Base-by-base conservation (phyloP, 1,284 basidiomycete species). In the Tylopilus sp. region DNA sequence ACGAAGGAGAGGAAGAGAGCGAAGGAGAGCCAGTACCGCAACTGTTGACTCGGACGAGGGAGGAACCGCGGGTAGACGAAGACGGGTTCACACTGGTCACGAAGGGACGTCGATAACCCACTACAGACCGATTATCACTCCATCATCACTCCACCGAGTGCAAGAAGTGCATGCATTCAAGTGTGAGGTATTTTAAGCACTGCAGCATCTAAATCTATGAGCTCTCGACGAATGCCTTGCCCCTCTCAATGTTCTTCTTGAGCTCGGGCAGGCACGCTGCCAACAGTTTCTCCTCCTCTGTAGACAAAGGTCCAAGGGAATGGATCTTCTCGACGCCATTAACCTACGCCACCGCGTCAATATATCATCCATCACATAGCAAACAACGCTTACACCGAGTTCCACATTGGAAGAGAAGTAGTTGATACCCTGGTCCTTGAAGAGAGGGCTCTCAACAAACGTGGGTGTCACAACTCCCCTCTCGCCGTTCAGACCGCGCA, bases 241-340 rank as follows among this genome's bases (percentile, higher is more conserved):
- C 93, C 84, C 94, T 95, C 73, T 90, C 84, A 65, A 97, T 94
- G 84, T 96, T 96, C 83, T 92, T 94, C 82, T 90, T 89, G 65
- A 95, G 81, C 68, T 94, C 92, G 57, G 92, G 91, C 66, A 95
- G 70, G 77, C 88, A 91, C 44, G 87, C 92, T 40, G 84, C 88
- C 64, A 96, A 75, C 55, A 95, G 81, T 70, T 86, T 83, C 79
- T 94, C 71, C 77, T 96, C 94, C 68, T 88, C 80, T 40, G 83
- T 75, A 31, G 87, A 78, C 62, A 96, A 66, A 35, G 76, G 61
- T 46, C 94, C 94, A 54, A 96, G 69, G 26, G 85, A 81, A 77
- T 87, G 76, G 67, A 97, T 95, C 75, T 85, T 90, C 76, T 86
- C 85, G 57, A 95, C 91, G 79, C 94, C 94, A 57, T 93, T 83